Evolutionary conservation across 768 basidiomycete species (phyloP).

Genomic region (Leucosporidium scottii): DNA sequence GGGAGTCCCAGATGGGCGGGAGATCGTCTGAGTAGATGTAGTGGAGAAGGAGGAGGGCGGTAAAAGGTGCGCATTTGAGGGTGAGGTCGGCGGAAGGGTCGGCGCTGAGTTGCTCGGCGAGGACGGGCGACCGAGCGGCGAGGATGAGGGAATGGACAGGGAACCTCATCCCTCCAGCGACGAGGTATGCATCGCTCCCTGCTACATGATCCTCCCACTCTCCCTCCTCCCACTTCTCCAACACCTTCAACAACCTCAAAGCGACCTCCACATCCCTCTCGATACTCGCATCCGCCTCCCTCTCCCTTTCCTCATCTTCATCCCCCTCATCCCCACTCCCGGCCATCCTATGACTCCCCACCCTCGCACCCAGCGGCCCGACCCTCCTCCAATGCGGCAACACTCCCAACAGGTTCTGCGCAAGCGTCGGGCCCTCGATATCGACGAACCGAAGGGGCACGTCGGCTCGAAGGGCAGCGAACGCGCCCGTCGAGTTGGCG

Average conservation of each 20-base stretch:
- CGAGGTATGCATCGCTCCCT: slow-evolving; percentile 60
- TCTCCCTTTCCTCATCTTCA: slow-evolving; percentile 29
- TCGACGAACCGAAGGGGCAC: slow-evolving; percentile 55
- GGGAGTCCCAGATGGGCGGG: slow-evolving; percentile 73
- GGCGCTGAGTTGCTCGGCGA: slow-evolving; percentile 40
- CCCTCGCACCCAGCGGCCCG: slow-evolving; percentile 30
- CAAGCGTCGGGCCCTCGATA: slow-evolving; percentile 53
- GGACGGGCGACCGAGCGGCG: slow-evolving; percentile 51
- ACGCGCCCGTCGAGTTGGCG: slow-evolving; percentile 78
- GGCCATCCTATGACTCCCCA: slow-evolving; percentile 36
- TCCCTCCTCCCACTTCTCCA: slow-evolving; percentile 36
- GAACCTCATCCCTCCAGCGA: slow-evolving; percentile 45
- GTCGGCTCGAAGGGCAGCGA: slow-evolving; percentile 74
- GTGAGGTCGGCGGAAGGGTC: slow-evolving; percentile 27
- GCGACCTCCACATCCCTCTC: slow-evolving; percentile 32
- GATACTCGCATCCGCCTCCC: slow-evolving; percentile 19
- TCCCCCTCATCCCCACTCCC: slow-evolving; percentile 2
- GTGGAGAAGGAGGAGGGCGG: slow-evolving; percentile 65
- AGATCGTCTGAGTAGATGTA: slow-evolving; percentile 86
- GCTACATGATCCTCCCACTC: slow-evolving; percentile 18
- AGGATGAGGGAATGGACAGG: slow-evolving; percentile 65
- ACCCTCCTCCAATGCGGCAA: slow-evolving; percentile 53
- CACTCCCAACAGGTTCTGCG: slow-evolving; percentile 59
- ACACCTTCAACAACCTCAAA: slow-evolving; percentile 2
- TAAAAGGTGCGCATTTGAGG: slow-evolving; percentile 57